Conservation (phyloP, 1,139 yeast genomes). For the Pichia sp. region DNA sequence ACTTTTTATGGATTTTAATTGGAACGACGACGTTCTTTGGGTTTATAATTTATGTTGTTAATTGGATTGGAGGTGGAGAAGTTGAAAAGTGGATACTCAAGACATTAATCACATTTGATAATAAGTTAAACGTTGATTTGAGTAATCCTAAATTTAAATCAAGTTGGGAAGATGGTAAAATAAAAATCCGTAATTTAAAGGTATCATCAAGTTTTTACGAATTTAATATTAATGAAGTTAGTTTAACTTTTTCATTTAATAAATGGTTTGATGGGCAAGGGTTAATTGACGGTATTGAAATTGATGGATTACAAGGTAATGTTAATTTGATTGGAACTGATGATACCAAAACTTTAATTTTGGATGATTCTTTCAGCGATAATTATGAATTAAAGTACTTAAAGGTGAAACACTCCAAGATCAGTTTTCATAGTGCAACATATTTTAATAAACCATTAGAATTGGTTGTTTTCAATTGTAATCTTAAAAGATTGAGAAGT, state of each 20-base stretch:
- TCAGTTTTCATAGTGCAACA: constrained; percentile 25
- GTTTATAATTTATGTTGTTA: constrained; percentile 25
- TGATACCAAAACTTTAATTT: constrained; percentile 11
- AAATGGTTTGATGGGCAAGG: constrained; percentile 73
- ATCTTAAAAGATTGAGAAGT: constrained; percentile 53
- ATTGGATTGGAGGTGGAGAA: constrained; percentile 23
- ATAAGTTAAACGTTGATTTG: constrained; percentile 37
- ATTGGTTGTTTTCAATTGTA: constrained; percentile 58
- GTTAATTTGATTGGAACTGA: constrained; percentile 24
- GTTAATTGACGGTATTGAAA: constrained; percentile 52
- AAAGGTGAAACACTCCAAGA: constrained; percentile 48
- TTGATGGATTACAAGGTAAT: constrained; percentile 56
- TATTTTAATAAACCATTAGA: constrained; percentile 35
- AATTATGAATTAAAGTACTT: constrained; percentile 47
- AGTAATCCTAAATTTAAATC: constrained; percentile 38
- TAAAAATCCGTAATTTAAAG: constrained; percentile 49
- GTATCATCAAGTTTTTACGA: constrained; percentile 31
- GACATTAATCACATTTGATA: constrained; percentile 31
- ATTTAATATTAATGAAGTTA: constrained; percentile 47
- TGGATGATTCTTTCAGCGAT: constrained; percentile 23
- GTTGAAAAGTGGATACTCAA: constrained; percentile 22
- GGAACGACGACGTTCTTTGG: constrained; percentile 82
- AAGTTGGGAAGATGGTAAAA: constrained; percentile 50
- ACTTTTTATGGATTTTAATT: constrained; percentile 67
- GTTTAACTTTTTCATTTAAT: constrained; percentile 52